These are phyloP conservation scores for Colletotrichum abscissum DNA, from an alignment of 2,329 filamentous ascomycete species.

Conservation along the genomic window DNA sequence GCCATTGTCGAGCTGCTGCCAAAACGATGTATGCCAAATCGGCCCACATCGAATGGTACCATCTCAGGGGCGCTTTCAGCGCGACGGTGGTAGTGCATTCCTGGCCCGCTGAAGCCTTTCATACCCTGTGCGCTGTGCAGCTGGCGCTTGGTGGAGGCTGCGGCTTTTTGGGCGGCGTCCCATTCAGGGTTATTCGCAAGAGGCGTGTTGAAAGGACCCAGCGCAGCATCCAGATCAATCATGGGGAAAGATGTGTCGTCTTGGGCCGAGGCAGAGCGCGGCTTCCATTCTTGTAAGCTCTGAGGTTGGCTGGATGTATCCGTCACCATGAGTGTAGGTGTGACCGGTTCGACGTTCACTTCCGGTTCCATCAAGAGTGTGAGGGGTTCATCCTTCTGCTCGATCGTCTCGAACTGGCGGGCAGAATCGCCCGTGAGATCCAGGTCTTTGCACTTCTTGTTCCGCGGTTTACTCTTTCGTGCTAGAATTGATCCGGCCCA, in stretches of 20 bases:
- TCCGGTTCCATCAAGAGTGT: conserved; percentile 41
- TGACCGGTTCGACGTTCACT: conserved; percentile 43
- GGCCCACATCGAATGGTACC: conserved; percentile 75
- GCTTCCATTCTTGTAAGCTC: conserved; percentile 48
- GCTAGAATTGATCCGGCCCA: conserved; percentile 77
- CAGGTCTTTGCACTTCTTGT: conserved; percentile 44
- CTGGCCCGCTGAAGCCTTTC: conserved; percentile 74
- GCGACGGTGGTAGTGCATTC: conserved; percentile 81
- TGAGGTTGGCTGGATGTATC: conserved; percentile 48
- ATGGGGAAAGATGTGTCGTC: conserved; percentile 77
- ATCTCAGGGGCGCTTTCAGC: conserved; percentile 85
- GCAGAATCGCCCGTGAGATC: conserved; percentile 19
- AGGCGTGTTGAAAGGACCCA: conserved; percentile 92
- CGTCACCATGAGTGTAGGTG: conserved; percentile 55
- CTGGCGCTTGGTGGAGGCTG: conserved; percentile 68
- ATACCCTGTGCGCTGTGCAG: conserved; percentile 83
- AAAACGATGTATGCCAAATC: conserved; percentile 70
- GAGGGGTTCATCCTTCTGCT: conserved; percentile 38
- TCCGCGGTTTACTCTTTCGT: conserved; percentile 66
- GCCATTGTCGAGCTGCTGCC: conserved; percentile 81
- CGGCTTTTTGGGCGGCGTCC: conserved; percentile 72
- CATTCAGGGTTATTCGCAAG: conserved; percentile 71
- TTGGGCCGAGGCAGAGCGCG: conserved; percentile 47
- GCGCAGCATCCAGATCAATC: conserved; percentile 93
- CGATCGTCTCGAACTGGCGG: not conserved